Base-by-base conservation (phyloP, 177 flowering plant genomes). In the Vitis hybrid region DNA sequence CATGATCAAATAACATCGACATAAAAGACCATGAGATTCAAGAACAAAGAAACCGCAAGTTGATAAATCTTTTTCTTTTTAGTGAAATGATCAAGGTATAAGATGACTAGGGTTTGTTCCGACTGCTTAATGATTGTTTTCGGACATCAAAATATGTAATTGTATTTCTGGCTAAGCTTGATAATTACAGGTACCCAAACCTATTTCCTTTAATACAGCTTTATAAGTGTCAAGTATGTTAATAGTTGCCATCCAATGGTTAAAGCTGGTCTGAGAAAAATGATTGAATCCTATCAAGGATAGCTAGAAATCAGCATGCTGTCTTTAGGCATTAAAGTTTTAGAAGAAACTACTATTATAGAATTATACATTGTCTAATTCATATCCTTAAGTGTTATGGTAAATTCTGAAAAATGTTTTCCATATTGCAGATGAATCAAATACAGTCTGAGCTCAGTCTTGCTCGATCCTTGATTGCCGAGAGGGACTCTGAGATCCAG, bases 401-500 rank as follows among this genome's bases (percentile, higher is more conserved):
- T 27, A 11, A 35, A 7, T 14, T 18, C 24, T 12, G 4, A 15
- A 21, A 15, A 27, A 58, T 15, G 6, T 53, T 52, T 15, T 30
- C 48, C 65, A 11, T 3, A 12, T 52, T 80, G 75, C 90, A 93
- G 98, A 87, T 92, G 93, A 86, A 93, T 77, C 98, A 96, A 76
- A 68, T 91, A 70, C 97, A 90, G 71, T 92, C 99, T 73, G 99
- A 96, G 80, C 81, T 96, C 11, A 83, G 84, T 65, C 97, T 96
- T 80, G 97, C 97, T 59, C 93, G 98, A 71, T 87, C 94, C 66
- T 77, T 96, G 85, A 90, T 96, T 77, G 97, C 95, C 64, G 99
- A 96, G 81, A 82, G 86, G 67, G 99, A 96, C 71, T 64, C 91
- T 55, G 98, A 96, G 73, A 77, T 88, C 55, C 97, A 91, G 73